Conservation (phyloP, 2,329 filamentous ascomycete species). For the Cadophora luteo-olivacea region DNA sequence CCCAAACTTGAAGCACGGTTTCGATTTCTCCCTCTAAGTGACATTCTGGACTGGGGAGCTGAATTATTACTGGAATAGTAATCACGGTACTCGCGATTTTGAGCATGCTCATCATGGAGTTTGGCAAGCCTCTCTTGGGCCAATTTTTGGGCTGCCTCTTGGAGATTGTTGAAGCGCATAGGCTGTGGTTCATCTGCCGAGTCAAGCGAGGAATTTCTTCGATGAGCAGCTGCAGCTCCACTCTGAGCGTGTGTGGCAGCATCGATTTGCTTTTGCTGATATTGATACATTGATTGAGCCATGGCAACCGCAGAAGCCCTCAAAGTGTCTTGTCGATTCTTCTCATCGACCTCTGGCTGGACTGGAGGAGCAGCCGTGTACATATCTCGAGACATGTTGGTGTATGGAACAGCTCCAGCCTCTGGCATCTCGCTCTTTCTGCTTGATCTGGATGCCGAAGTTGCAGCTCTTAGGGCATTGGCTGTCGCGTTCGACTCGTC, state of each 20-base stretch:
- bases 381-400: slow-evolving; percentile 75
- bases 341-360: slow-evolving; percentile 74
- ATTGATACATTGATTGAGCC: slow-evolving; percentile 84
- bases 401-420: slow-evolving; percentile 70
- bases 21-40: slow-evolving; percentile 61
- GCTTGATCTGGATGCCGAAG: slow-evolving; percentile 54
- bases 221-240: slow-evolving; percentile 44
- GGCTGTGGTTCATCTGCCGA: slow-evolving; percentile 52
- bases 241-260: slow-evolving; percentile 37
- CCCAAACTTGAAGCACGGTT: slow-evolving; percentile 73
- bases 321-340: slow-evolving; percentile 72
- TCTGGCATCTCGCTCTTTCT: slow-evolving; percentile 46
- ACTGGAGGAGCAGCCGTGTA: slow-evolving; percentile 80
- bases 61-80: slow-evolving; percentile 83
- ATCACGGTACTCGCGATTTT: slow-evolving; percentile 69
- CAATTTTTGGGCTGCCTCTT: slow-evolving; percentile 86
- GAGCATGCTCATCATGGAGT: slow-evolving; percentile 73
- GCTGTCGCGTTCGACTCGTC: slow-evolving; percentile 64
- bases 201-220: slow-evolving; percentile 44
- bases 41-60: slow-evolving; percentile 55
- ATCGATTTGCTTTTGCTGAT: slow-evolving; percentile 63
- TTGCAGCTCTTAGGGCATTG: slow-evolving; percentile 77
- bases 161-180: slow-evolving; percentile 67
- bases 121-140: slow-evolving; percentile 84
- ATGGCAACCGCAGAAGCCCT: slow-evolving; percentile 87